These are phyloP conservation scores for Leucocoprinus birnbaumii DNA, from an alignment of 768 basidiomycete genomes.

Conservation along the genomic window DNA sequence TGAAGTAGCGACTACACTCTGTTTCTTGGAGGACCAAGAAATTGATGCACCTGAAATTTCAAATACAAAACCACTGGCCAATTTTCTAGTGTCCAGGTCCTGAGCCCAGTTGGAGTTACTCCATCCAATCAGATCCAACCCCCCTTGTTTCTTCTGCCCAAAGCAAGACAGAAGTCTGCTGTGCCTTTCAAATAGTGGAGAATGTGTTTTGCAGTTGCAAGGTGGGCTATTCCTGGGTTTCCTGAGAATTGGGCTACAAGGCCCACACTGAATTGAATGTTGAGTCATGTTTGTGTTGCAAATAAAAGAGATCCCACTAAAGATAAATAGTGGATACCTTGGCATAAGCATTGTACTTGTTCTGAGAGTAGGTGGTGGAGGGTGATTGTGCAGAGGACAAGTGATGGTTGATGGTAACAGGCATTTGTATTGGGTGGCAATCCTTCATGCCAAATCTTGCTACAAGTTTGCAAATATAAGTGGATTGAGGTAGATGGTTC, in stretches of 20 bases:
- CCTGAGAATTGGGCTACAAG: conserved; percentile 13
- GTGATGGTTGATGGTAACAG: conserved; percentile 3
- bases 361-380: neutral
- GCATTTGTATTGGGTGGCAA: conserved; percentile 19
- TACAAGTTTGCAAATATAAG: conserved; percentile 22
- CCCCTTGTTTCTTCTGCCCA: neutral
- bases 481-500: conserved; percentile 20
- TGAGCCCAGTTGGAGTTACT: too few relatives aligned
- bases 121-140: conserved; percentile 7
- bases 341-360: neutral
- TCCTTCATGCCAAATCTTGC: conserved; percentile 18
- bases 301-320: conserved; percentile 6
- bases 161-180: neutral
- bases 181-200: conserved; percentile 19
- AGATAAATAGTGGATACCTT: conserved; percentile 4
- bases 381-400: conserved; percentile 1
- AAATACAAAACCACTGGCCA: too few relatives aligned
- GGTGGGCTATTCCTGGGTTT: conserved; percentile 13
- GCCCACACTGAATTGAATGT: conserved; percentile 1
- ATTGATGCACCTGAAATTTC: too few relatives aligned
- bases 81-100: too few relatives aligned
- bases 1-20: too few relatives aligned
- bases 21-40: too few relatives aligned
- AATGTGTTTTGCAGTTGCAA: conserved; percentile 12
- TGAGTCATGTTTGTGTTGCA: conserved; percentile 4